phyloP scores from a whole-genome alignment of 1,284 basidiomycete species.

The Heterobasidion irregulare region DNA sequence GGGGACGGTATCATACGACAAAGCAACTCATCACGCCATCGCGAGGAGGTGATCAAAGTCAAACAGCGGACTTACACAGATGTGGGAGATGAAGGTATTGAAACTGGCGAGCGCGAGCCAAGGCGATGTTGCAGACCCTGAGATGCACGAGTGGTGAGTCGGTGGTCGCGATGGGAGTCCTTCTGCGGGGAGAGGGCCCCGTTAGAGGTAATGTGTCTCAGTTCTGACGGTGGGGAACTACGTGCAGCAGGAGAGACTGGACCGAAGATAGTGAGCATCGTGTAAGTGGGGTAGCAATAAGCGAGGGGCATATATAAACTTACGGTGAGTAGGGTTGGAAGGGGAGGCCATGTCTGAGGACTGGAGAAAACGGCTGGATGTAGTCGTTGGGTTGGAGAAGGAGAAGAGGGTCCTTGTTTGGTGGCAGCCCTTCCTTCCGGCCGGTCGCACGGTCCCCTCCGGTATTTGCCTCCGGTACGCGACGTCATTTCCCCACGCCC shows the following conservation, averaged over 20 bases:
- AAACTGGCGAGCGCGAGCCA: slow-evolving; percentile 54
- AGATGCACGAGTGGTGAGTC: slow-evolving; percentile 30
- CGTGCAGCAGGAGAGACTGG: slow-evolving; percentile 7
- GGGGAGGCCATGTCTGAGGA: slow-evolving; percentile 1
- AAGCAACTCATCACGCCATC: background rate
- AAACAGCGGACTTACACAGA: slow-evolving; percentile 47
- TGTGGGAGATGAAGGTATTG: slow-evolving; percentile 69
- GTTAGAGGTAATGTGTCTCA: slow-evolving; percentile 35
- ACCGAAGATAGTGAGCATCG: background rate
- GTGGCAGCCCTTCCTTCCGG: background rate
- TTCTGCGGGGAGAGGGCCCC: slow-evolving; percentile 28
- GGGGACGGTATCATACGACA: background rate
- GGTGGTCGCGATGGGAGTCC: slow-evolving; percentile 27
- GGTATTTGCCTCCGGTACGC: background rate
- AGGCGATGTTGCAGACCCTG: slow-evolving; percentile 39
- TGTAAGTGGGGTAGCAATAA: background rate
- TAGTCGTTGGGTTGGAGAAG: background rate
- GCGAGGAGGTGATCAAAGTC: background rate
- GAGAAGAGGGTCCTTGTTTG: background rate
- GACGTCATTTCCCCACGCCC: background rate
- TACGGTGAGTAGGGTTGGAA: background rate
- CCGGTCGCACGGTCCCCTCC: background rate
- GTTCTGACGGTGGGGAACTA: slow-evolving; percentile 25
- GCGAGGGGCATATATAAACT: background rate
- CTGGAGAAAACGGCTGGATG: background rate